Evolutionary conservation across 2,329 filamentous ascomycete species (phyloP).

Genomic region (Claviceps africana): DNA sequence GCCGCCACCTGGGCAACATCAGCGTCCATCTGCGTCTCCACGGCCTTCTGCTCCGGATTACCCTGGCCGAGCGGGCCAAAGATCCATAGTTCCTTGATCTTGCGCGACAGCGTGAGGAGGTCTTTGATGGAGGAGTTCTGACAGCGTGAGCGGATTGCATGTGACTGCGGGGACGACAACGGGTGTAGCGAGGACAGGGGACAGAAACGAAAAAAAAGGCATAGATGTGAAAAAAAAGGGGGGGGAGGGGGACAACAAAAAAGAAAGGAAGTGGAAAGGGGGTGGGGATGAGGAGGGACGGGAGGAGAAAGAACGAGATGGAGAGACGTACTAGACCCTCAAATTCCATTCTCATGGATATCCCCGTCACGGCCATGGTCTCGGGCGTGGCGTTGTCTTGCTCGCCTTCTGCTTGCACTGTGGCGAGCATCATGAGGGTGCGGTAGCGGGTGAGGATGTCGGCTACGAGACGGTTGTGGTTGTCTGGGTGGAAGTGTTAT

Average conservation of each 20-base stretch:
- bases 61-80: conserved; percentile 27
- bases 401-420: conserved; percentile 27
- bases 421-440: conserved; percentile 29
- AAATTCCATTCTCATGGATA: conserved; percentile 32
- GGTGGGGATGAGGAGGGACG: too few species aligned
- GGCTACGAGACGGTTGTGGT: conserved; percentile 30
- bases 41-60: conserved; percentile 20
- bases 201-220: background rate
- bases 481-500: conserved; percentile 19
- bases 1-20: conserved; percentile 22
- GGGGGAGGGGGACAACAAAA: background rate
- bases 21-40: conserved; percentile 22
- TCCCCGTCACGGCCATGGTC: conserved; percentile 27
- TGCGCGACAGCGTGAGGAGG: conserved; percentile 28
- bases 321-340: conserved; percentile 23
- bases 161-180: too few species aligned
- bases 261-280: background rate
- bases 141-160: too few species aligned
- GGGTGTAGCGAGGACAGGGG: too few species aligned
- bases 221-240: background rate
- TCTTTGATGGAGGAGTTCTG: conserved; percentile 31
- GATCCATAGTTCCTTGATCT: conserved; percentile 33
- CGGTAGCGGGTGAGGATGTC: conserved; percentile 30
- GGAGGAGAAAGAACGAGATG: background rate
- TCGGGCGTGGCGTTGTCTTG: conserved; percentile 25